Evolutionary conservation across 2,329 filamentous ascomycete species (phyloP), one percentile per base, ranked within the genome.

Genomic region (Cladophialophora chaetospira): DNA sequence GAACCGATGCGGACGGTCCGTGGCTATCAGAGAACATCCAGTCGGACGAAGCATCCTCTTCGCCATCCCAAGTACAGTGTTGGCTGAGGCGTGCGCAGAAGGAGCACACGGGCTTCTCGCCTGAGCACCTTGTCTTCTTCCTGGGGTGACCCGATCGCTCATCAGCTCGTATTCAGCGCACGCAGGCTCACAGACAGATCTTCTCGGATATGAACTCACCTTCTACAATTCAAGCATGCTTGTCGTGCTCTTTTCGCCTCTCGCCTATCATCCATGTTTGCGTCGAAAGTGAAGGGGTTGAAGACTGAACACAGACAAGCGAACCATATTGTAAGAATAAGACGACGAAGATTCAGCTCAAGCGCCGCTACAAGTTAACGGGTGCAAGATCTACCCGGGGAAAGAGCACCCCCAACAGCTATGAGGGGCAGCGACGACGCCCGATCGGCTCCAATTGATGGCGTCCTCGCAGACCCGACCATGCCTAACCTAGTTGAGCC

Each of bases 121-220:
- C 69, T 0, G 69, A 68, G 36, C 69, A 71, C 15, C 66, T 63
- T 9, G 69, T 68, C 49, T 71, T 71, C 46, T 71, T 71, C n/a
- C 69, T 50, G 9, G 8, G 13, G 9, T 1, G 23, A 43, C 11
- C 26, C 51, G 35, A 35, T 31, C 26, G 29, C 15, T 19, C 13
- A n/a, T 53, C 5, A 53, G 42, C 42, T 29, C n/a, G n/a, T 48
- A 6, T 15, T 38, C 29, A 26, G 6, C 11, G 11, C n/a, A 17
- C 35, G 35, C 35, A 19, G 13, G 40, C 46, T 21, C 5, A 13
- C 28, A 28, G 3, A 26, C 5, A 25, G 40, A 26, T 15, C 8
- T 8, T 8, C 23, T n/a, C 17, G 40, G 8, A 15, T 6, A 42
- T 5, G 23, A 11, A 21, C 21, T 38, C 23, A 50, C 47, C 47